Base-by-base conservation (phyloP, 164 flowering plant species). In the Stephania yunnanensis region DNA sequence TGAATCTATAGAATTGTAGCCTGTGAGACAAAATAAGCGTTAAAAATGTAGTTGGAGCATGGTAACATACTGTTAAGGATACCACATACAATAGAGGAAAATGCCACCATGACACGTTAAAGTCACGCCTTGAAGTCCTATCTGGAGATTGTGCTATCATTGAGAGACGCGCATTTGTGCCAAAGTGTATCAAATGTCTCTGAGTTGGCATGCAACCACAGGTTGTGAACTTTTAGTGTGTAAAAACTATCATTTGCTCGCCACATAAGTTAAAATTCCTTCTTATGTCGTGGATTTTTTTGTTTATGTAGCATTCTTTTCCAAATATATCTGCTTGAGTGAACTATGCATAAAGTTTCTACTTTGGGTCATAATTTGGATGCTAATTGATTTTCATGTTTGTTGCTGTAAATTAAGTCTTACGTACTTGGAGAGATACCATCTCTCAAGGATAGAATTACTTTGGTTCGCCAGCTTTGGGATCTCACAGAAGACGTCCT, bases 371-470 rank as follows among this genome's bases (percentile, higher is more conserved):
- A 19, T 15, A 1, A n/a, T 5, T 15, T 58, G 20, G 10, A 19
- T 53, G 52, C 20, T 77, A 67, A 52, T 76, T 82, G n/a, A 74
- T 71, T 81, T 58, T 71, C 72, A 12, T 64, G 77, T 58, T 58
- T 58, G n/a, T 58, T 58, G 20, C 64, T 12, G 3, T 75, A 74
- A 53, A 15, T 81, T 81, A 81, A 96, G 99, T 96, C 99, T 5
- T 96, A 94, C 83, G 99, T 96, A 71, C 97, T 96, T 74, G 99
- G 99, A 69, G 99, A 96, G 86, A 88, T 96, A 69, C 96, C 97
- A 48, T 94, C 97, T 44, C 68, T 89, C 68, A 84, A 89, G 81
- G 99, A 94, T 77, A 87, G 97, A 78, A 86, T 94, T 46, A 88
- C 99, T 46, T 76, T 88, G 9, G 92, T 91, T 73, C 97, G 98